A percentile compares a stretch with the other conserved stretches of the same genome.
phyloP scores from a whole-genome alignment of 305 asterid genomes.

The Solanum hybrid region DNA sequence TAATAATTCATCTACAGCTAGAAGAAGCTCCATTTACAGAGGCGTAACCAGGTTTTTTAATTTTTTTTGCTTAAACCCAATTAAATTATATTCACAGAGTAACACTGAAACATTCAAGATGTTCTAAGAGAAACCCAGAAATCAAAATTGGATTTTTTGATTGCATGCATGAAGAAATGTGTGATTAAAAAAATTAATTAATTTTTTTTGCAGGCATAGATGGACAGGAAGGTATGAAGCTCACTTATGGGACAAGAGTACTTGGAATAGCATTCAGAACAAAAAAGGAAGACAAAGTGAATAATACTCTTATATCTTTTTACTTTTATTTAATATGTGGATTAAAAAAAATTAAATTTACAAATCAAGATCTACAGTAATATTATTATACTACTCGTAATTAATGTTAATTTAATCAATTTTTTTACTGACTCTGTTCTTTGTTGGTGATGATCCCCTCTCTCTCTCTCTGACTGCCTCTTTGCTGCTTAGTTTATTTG shows the following conservation, averaged over 20 bases:
- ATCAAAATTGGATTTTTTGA: not conserved
- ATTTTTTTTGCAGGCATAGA: constrained; percentile 49
- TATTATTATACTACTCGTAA: constrained; percentile 16
- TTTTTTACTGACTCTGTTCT: constrained; percentile 30
- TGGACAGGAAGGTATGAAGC: constrained; percentile 93
- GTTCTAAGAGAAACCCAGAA: not conserved
- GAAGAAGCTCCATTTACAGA: constrained; percentile 82
- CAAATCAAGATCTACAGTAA: constrained; percentile 45
- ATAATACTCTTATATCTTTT: not conserved
- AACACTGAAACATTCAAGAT: not conserved
- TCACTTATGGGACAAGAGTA: constrained; percentile 83
- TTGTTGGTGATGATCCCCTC: constrained; percentile 30
- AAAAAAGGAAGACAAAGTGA: constrained; percentile 86
- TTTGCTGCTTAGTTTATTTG: constrained; percentile 61
- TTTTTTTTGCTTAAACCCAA: not conserved
- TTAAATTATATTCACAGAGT: not conserved
- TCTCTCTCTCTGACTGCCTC: constrained; percentile 27
- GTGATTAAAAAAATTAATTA: not conserved
- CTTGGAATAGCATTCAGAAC: constrained; percentile 75
- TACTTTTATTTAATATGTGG: not conserved
- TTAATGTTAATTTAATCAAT: constrained; percentile 4
- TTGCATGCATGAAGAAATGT: constrained; percentile 46
- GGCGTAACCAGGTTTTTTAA: constrained; percentile 69
- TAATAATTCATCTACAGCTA: constrained; percentile 30
- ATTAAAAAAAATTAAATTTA: not conserved